Evolutionary conservation across 2,329 filamentous ascomycete genomes (phyloP).

Genomic region (Fusarium sp.): DNA sequence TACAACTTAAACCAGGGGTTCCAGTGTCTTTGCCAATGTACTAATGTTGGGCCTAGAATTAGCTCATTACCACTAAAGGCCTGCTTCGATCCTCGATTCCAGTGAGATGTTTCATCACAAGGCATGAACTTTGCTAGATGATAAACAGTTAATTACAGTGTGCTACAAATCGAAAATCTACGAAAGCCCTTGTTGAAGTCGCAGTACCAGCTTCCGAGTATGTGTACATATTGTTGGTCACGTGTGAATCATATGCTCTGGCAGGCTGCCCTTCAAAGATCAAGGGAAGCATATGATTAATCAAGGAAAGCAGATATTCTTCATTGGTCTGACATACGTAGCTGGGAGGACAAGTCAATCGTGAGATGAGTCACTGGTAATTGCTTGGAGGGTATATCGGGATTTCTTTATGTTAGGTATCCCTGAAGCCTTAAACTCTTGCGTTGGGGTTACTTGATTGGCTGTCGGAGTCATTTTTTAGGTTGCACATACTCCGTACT

Average conservation of each 20-base stretch:
- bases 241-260: background rate
- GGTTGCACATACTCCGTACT: constrained; percentile 6
- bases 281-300: background rate
- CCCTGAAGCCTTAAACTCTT: background rate
- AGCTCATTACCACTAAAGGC: background rate
- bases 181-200: background rate
- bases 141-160: background rate
- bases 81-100: background rate
- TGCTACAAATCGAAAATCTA: background rate
- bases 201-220: background rate
- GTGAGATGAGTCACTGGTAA: background rate
- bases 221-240: background rate
- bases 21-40: background rate
- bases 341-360: background rate
- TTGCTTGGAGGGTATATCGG: background rate
- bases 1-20: background rate
- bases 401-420: background rate
- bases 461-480: constrained; percentile 7
- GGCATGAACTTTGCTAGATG: background rate
- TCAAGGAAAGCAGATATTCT: background rate
- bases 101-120: background rate
- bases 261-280: background rate
- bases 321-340: background rate
- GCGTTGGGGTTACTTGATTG: constrained; percentile 3
- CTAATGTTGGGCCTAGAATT: background rate